Conservation (phyloP, 1,284 basidiomycete species). For the Boletus sp. region DNA sequence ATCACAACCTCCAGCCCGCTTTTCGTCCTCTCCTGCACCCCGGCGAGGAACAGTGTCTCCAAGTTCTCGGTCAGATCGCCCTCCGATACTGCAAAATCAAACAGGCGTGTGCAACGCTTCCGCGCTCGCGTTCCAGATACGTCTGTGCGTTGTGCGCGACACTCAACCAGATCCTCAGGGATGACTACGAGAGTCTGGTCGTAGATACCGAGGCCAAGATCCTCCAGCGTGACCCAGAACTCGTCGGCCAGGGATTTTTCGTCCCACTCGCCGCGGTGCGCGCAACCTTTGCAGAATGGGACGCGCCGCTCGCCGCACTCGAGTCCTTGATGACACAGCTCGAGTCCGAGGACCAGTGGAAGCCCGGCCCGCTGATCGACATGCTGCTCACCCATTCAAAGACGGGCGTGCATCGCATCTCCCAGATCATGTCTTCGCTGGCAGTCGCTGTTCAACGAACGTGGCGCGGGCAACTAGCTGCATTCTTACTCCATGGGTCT, state of each 20-base stretch:
- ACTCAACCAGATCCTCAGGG: constrained; percentile 65
- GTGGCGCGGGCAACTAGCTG: constrained; percentile 74
- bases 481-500: constrained; percentile 77
- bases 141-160: constrained; percentile 72
- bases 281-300: constrained; percentile 81
- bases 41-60: constrained; percentile 78
- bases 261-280: constrained; percentile 79
- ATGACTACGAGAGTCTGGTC: constrained; percentile 78
- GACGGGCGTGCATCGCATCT: constrained; percentile 72
- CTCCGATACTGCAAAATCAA: constrained; percentile 70
- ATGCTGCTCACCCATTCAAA: constrained; percentile 63
- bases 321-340: constrained; percentile 59
- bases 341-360: constrained; percentile 52
- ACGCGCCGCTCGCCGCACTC: constrained; percentile 72
- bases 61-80: constrained; percentile 69
- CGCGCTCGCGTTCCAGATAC: constrained; percentile 67
- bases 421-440: constrained; percentile 64
- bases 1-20: constrained; percentile 57
- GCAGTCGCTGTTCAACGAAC: constrained; percentile 72
- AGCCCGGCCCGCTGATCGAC: constrained; percentile 74
- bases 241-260: constrained; percentile 72
- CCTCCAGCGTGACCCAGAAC: constrained; percentile 60
- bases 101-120: constrained; percentile 46
- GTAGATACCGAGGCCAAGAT: constrained; percentile 79
- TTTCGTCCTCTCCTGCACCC: constrained; percentile 77